Percentiles rank a stretch among this genome's conserved stretches.
These are phyloP conservation scores for Alternaria ventricosa DNA, from an alignment of 2,329 filamentous ascomycete species.

Conservation along the genomic window DNA sequence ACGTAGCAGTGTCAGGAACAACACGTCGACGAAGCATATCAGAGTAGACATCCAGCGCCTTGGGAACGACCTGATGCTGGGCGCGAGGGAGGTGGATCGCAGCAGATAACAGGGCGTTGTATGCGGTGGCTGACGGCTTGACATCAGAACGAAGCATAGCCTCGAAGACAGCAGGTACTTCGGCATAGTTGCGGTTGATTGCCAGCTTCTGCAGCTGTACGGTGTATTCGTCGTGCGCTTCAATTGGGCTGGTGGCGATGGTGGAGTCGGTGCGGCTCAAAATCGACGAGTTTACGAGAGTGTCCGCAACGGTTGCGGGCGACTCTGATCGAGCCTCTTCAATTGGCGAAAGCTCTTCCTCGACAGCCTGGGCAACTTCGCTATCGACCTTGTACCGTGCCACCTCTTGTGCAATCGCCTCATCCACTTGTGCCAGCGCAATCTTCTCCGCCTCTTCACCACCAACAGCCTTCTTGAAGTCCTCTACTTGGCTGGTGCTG, in stretches of 20 bases:
- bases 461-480: conserved; percentile 63
- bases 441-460: conserved; percentile 57
- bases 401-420: conserved; percentile 81
- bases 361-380: conserved; percentile 45
- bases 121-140: conserved; percentile 81
- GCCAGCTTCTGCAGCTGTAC: conserved; percentile 79
- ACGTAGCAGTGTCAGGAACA: conserved; percentile 81
- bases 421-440: conserved; percentile 81
- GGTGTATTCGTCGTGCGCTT: conserved; percentile 73
- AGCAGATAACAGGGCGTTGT: conserved; percentile 86
- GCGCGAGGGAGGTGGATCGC: conserved; percentile 82
- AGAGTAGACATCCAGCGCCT: conserved; percentile 92
- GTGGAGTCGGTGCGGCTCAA: conserved; percentile 50
- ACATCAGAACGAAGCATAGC: conserved; percentile 83
- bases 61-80: conserved; percentile 83
- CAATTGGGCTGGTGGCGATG: conserved; percentile 65
- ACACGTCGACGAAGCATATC: conserved; percentile 93
- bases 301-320: conserved; percentile 39
- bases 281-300: conserved; percentile 33
- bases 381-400: conserved; percentile 63
- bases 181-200: conserved; percentile 74
- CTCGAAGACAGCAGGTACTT: conserved; percentile 92
- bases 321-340: conserved; percentile 42
- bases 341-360: conserved; percentile 38
- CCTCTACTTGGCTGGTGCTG: conserved; percentile 64